Percentiles rank a stretch among this genome's conserved stretches.
Evolutionary conservation across 257 asterid genomes (phyloP).

Genomic region (Salvia hispanica): DNA sequence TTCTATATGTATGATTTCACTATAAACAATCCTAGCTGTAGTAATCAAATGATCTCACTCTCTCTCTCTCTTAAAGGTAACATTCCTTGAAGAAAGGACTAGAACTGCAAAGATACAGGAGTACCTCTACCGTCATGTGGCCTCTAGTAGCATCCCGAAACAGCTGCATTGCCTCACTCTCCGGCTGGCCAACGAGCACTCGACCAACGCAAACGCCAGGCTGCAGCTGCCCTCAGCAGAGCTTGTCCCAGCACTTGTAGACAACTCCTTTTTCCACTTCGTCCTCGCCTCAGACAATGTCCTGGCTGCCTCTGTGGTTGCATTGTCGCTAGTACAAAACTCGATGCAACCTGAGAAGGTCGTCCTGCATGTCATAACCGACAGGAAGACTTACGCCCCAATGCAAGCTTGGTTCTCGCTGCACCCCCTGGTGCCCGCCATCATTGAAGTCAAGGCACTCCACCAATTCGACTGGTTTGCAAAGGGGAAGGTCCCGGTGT

Average conservation of each 20-base stretch:
- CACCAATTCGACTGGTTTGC: slow-evolving; percentile 95
- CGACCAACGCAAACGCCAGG: slow-evolving; percentile 82
- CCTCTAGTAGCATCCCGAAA: slow-evolving; percentile 96
- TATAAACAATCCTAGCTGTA: not conserved
- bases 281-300: slow-evolving; percentile 94
- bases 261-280: slow-evolving; percentile 80
- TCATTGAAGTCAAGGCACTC: slow-evolving; percentile 83
- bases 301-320: slow-evolving; percentile 92
- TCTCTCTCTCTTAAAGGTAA: slow-evolving; percentile 48
- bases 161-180: slow-evolving; percentile 91
- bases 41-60: not conserved
- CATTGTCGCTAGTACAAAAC: slow-evolving; percentile 75
- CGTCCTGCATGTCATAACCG: slow-evolving; percentile 83
- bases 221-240: slow-evolving; percentile 91
- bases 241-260: slow-evolving; percentile 80
- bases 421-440: slow-evolving; percentile 73
- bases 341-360: slow-evolving; percentile 64
- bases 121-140: slow-evolving; percentile 94
- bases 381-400: slow-evolving; percentile 78
- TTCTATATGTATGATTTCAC: not conserved
- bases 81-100: slow-evolving; percentile 77
- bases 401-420: slow-evolving; percentile 99
- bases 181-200: slow-evolving; percentile 82
- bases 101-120: slow-evolving; percentile 93
- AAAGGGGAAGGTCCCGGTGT: slow-evolving; percentile 86